Base-by-base conservation (phyloP, 2,329 filamentous ascomycete species). In the Ceratocystis harringtonii region DNA sequence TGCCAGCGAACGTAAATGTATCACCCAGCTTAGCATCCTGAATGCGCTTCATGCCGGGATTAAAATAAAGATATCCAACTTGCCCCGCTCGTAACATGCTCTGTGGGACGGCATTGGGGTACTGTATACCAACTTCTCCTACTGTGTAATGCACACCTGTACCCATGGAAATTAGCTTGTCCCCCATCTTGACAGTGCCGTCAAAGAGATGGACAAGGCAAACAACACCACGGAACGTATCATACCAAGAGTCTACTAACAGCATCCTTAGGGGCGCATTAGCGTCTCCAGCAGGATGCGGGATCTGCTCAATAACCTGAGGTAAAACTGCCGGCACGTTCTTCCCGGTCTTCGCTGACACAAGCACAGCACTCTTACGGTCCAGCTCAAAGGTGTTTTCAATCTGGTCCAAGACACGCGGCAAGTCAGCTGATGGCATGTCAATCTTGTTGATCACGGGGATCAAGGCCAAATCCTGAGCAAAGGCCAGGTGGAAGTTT, bases 381-480 rank as follows among this genome's bases (percentile, higher is more conserved):
- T 95, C 88, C 43, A 99, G 77, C 77, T 99, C 94, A 72, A 99
- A 97, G 0, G 87, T 89, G 17, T 84, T 85, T 69, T 86, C 81
- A 76, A 99, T 87, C 78, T 99, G 94, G 66, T 89, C 86, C 68
- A 97, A 79, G 4, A 92, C 92, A 32, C 91, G 82, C 32, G 87
- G 83, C n/a, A 92, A 81, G 72, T 99, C 94, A 5, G 94, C 90
- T 10, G 91, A 89, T 0, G 88, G 86, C 71, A 99, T 82, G 74
- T 99, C 94, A 64, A 99, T 88, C 79, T 99, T 99, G 79, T 99
- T 99, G 71, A 99, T 83, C 28, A 99, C 90, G 0, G 94, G 94
- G 2, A 99, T 84, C 68, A 99, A 82, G 25, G 85, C 81, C 63
- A 99, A 78, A 17, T 90, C 90, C 74, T 97, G 90, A 1, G 92